Evolutionary conservation across 306 rosid genomes (phyloP), one percentile per base, ranked within the genome.

Genomic region (Heteromeles arbutifolia): DNA sequence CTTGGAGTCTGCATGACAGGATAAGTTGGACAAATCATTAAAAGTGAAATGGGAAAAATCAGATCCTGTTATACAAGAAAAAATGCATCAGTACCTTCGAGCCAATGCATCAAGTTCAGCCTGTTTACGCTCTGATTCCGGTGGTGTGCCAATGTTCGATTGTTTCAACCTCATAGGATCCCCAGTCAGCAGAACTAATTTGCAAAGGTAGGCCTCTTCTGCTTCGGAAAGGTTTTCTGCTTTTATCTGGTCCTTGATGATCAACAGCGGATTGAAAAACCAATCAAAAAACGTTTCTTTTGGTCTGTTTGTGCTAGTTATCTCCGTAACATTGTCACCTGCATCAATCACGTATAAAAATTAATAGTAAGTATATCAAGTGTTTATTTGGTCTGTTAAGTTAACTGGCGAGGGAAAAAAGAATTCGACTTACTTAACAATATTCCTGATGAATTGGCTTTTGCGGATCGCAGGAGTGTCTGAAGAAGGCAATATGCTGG

Each of bases 61-160:
- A 26, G 59, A 25, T 14, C 9, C 12, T 14, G 25, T 53, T 58
- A 41, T 43, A 25, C 26, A 17, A 21, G 19, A 3, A 11, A 48
- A 57, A 50, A 48, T 78, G 75, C 74, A 67, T 22, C 13, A 6
- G 72, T 70, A 92, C 99, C 99, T 96, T 78, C 99, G 88, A 65
- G 99, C 97, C 81, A 92, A 75, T 26, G 92, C 98, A 43, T 90
- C 90, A 4, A 96, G 91, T 77, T 96, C 98, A 18, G 98, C 99
- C 29, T 91, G 92, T 83, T 85, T 89, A 50, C 84, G 89, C 78
- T 90, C 99, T 0, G 96, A 82, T 74, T 90, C 93, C 6, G 99
- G 97, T 1, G 88, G 88, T 0, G 71, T 82, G 50, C 90, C 91
- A 26, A 84, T 78, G 69, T 65, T 82, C 14, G 82, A 79, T 17